Percentiles rank a stretch among this genome's conserved stretches.
phyloP scores from a whole-genome alignment of 768 basidiomycete species.

The Pholiota microspora region DNA sequence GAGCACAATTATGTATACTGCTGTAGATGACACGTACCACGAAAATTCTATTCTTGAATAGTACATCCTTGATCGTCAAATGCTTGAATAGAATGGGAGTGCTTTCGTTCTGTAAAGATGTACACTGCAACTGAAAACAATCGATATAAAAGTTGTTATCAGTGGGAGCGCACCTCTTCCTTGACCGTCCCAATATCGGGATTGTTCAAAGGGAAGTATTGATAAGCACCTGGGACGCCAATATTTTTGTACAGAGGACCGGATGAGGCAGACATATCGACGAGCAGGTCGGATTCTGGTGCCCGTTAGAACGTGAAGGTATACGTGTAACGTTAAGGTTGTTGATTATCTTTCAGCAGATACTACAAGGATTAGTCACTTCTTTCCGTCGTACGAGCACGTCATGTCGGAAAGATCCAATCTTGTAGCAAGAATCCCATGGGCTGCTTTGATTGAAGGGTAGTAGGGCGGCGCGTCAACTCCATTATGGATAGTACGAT shows the following conservation, averaged over 20 bases:
- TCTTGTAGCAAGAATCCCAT: no score
- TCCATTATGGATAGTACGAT: no score
- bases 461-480: no score
- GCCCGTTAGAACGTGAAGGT: neutral
- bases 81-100: constrained; percentile 65
- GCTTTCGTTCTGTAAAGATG: constrained; percentile 38
- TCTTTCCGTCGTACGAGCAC: neutral
- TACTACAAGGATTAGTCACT: neutral
- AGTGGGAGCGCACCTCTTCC: constrained; percentile 10
- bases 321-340: neutral
- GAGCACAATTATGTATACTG: neutral
- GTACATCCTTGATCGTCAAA: constrained; percentile 54
- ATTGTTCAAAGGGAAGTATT: constrained; percentile 61
- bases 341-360: neutral
- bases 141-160: no score
- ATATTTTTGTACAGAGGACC: constrained; percentile 37
- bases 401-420: neutral
- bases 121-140: neutral
- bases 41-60: constrained; percentile 76
- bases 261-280: constrained; percentile 5
- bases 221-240: constrained; percentile 44
- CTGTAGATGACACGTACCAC: constrained; percentile 39
- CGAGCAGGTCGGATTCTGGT: neutral
- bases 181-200: constrained; percentile 48
- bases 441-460: no score